Evolutionary conservation across 2,329 filamentous ascomycete genomes (phyloP).

Genomic region (Cladobotryum mycophilum): DNA sequence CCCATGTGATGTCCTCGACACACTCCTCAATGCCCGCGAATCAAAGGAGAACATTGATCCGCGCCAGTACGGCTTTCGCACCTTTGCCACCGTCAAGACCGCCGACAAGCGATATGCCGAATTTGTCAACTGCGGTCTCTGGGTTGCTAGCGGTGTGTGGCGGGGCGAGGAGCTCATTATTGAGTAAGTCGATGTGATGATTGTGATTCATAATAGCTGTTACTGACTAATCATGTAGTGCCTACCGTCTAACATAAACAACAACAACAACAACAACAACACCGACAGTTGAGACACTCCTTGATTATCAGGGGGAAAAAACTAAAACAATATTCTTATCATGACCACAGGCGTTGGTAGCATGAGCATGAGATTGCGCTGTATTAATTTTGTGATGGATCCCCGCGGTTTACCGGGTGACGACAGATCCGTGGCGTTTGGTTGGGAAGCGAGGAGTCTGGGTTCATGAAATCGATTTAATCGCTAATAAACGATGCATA

Average conservation of each 20-base stretch:
- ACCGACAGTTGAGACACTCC: neutral
- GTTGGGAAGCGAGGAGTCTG: slow-evolving; percentile 12
- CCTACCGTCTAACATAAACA: slow-evolving; percentile 14
- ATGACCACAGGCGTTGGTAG: neutral
- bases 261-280: neutral
- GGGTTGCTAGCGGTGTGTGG: slow-evolving; percentile 44
- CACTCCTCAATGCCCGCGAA: slow-evolving; percentile 31
- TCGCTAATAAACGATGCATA: slow-evolving; percentile 3
- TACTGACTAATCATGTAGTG: slow-evolving; percentile 9
- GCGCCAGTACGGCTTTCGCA: slow-evolving; percentile 41
- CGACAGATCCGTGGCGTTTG: slow-evolving; percentile 11
- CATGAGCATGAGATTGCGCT: slow-evolving; percentile 1
- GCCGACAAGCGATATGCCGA: slow-evolving; percentile 43
- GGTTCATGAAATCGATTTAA: slow-evolving; percentile 1
- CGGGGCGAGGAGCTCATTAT: slow-evolving; percentile 40
- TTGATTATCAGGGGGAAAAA: neutral
- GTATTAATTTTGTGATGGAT: slow-evolving; percentile 2
- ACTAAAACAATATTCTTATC: neutral
- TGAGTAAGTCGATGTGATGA: slow-evolving; percentile 29
- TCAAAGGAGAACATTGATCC: slow-evolving; percentile 33
- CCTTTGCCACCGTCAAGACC: slow-evolving; percentile 45
- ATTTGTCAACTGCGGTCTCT: slow-evolving; percentile 43
- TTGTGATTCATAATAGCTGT: neutral
- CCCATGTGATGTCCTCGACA: slow-evolving; percentile 37
- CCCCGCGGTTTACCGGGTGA: slow-evolving; percentile 2